phyloP scores from a whole-genome alignment of 2,329 filamentous ascomycete species.

The Aaosphaeria pasadenensis region DNA sequence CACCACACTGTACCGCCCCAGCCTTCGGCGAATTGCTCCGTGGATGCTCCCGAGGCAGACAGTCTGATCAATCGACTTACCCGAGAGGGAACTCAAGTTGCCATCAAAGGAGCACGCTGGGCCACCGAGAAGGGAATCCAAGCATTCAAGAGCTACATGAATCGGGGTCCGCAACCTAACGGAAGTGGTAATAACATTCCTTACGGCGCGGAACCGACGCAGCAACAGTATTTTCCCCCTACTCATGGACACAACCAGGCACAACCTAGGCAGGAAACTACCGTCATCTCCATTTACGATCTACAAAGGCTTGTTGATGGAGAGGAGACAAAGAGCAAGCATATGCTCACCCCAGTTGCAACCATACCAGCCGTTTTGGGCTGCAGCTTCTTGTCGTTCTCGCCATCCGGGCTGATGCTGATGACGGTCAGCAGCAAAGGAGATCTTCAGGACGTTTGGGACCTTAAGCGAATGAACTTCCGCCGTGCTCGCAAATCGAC shows the following conservation, averaged over 20 bases:
- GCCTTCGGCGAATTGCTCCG: conserved; percentile 62
- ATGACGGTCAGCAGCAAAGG: conserved; percentile 80
- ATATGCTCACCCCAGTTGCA: conserved; percentile 57
- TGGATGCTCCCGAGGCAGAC: conserved; percentile 71
- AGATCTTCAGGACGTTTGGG: conserved; percentile 81
- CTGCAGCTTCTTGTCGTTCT: conserved; percentile 78
- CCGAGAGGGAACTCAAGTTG: conserved; percentile 74
- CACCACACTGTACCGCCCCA: conserved; percentile 67
- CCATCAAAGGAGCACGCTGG: conserved; percentile 73
- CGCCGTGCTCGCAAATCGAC: conserved; percentile 35
- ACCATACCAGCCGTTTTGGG: conserved; percentile 71
- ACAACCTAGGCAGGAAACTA: conserved; percentile 59
- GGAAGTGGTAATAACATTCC: conserved; percentile 11
- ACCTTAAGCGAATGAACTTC: conserved; percentile 61
- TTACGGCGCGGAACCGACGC: conserved; percentile 37
- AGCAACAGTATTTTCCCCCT: conserved; percentile 65
- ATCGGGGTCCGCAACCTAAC: conserved; percentile 37
- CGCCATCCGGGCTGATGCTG: conserved; percentile 68
- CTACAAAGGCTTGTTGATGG: conserved; percentile 55
- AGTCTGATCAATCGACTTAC: conserved; percentile 73
- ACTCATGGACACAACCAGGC: conserved; percentile 64
- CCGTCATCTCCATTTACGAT: conserved; percentile 73
- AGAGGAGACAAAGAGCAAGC: conserved; percentile 50
- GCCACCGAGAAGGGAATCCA: conserved; percentile 74
- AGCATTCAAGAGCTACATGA: conserved; percentile 80